Percentiles rank a stretch among this genome's conserved stretches.
These are phyloP conservation scores for Fusarium cicatricum DNA, from an alignment of 2,329 filamentous ascomycete species.

Conservation along the genomic window DNA sequence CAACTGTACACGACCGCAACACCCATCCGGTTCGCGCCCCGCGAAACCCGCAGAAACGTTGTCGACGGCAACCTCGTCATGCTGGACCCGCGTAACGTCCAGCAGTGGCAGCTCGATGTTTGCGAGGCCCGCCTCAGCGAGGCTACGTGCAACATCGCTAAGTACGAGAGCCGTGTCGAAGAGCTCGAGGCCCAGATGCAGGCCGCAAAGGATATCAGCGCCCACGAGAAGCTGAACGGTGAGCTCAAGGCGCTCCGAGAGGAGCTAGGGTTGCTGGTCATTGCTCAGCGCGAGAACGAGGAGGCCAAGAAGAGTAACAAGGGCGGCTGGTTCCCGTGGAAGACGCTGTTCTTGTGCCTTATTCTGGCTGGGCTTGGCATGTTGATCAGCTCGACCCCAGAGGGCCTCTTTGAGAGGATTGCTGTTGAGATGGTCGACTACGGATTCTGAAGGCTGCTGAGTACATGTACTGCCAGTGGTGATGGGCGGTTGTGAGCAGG, in stretches of 20 bases:
- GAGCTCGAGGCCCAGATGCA: background rate
- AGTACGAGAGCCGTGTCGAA: background rate
- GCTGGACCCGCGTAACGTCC: background rate
- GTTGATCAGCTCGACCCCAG: no score
- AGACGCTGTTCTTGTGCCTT: background rate
- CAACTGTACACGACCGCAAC: background rate
- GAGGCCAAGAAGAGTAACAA: background rate
- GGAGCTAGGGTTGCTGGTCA: background rate
- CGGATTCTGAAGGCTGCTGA: background rate
- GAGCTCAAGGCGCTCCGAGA: background rate
- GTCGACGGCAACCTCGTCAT: background rate
- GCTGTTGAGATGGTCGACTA: background rate
- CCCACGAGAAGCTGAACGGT: background rate
- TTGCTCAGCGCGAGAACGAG: background rate
- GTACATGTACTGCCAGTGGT: no score
- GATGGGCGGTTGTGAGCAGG: background rate
- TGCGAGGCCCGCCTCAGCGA: background rate
- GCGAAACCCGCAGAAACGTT: background rate
- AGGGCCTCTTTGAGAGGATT: background rate
- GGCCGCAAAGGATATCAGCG: background rate
- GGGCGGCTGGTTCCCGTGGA: background rate
- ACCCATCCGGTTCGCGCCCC: background rate
- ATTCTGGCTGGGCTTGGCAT: background rate
- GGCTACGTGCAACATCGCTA: background rate
- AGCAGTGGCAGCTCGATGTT: slow-evolving; percentile 3